Percentiles rank a stretch among this genome's conserved stretches.
Evolutionary conservation across 768 basidiomycete species (phyloP).

Genomic region (Termitomyces sp.): DNA sequence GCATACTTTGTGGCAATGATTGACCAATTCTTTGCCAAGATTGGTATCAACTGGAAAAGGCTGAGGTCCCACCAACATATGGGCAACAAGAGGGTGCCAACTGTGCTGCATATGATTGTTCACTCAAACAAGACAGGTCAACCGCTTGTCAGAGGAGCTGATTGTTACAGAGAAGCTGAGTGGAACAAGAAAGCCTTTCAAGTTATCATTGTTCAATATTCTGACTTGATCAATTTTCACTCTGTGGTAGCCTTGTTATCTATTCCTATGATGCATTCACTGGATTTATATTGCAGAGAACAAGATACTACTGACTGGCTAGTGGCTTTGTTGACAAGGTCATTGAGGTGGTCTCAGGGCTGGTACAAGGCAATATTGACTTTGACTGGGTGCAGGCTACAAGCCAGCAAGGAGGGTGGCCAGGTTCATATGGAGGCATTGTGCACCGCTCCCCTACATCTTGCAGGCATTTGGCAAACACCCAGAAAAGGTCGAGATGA

Average conservation of each 20-base stretch:
- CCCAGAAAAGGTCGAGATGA: too few species aligned
- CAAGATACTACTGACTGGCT: slow-evolving; percentile 89
- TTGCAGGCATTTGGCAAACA: too few species aligned
- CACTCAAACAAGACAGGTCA: slow-evolving; percentile 83
- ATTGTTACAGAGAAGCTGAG: slow-evolving; percentile 75
- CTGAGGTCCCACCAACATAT: slow-evolving; percentile 97
- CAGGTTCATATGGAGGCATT: too few species aligned
- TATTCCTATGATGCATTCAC: neutral
- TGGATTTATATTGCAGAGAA: slow-evolving; percentile 50
- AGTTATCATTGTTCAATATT: neutral
- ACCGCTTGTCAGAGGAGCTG: slow-evolving; percentile 83
- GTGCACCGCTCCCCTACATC: too few species aligned
- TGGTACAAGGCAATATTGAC: slow-evolving; percentile 59
- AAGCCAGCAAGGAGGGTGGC: too few species aligned
- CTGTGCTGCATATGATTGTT: slow-evolving; percentile 95
- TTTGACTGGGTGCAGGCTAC: slow-evolving; percentile 75
- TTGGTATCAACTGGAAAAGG: slow-evolving; percentile 82
- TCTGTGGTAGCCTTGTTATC: slow-evolving; percentile 50
- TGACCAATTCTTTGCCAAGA: slow-evolving; percentile 82
- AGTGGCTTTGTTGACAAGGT: slow-evolving; percentile 94
- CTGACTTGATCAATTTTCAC: slow-evolving; percentile 26
- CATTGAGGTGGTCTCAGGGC: slow-evolving; percentile 71
- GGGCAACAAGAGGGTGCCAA: slow-evolving; percentile 99
- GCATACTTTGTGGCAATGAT: slow-evolving; percentile 97
- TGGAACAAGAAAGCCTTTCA: slow-evolving; percentile 77